Conservation (phyloP, 768 basidiomycete genomes). For the Pilatotrama ljubarskyi region DNA sequence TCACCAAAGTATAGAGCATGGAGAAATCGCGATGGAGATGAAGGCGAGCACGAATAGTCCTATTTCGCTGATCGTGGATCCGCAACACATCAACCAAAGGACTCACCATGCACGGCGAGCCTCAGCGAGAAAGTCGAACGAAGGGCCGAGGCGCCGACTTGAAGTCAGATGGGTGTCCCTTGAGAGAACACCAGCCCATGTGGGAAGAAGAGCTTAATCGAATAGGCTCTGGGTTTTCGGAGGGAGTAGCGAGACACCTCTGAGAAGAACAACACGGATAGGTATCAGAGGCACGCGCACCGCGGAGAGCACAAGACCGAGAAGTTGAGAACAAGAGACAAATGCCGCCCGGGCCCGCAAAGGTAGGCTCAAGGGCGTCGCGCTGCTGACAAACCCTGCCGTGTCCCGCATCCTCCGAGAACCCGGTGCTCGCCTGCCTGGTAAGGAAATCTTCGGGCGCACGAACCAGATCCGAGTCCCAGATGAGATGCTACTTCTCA, state of each 20-base stretch:
- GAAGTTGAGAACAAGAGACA: background rate
- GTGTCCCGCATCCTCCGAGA: conserved; percentile 9
- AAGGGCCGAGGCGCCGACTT: background rate
- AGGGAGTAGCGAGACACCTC: background rate
- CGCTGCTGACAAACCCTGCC: conserved; percentile 16
- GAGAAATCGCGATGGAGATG: background rate
- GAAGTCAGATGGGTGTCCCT: conserved; percentile 12
- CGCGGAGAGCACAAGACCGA: conserved; percentile 4
- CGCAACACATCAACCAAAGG: background rate
- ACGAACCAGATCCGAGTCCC: conserved; percentile 12
- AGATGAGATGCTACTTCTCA: background rate
- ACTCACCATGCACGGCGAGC: background rate
- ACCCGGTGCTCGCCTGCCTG: conserved; percentile 3
- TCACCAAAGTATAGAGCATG: background rate
- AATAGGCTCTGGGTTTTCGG: conserved; percentile 16
- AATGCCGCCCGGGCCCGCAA: background rate
- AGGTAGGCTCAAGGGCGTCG: conserved; percentile 11
- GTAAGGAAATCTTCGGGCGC: background rate
- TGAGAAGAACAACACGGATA: background rate
- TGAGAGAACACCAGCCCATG: background rate
- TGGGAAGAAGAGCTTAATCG: conserved; percentile 9
- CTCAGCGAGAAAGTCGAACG: background rate
- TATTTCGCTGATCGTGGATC: background rate
- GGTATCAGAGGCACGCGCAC: conserved; percentile 5
- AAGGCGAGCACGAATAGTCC: background rate